phyloP scores from a whole-genome alignment of 2,329 filamentous ascomycete genomes.

The Nothomitra cinnamomea region DNA sequence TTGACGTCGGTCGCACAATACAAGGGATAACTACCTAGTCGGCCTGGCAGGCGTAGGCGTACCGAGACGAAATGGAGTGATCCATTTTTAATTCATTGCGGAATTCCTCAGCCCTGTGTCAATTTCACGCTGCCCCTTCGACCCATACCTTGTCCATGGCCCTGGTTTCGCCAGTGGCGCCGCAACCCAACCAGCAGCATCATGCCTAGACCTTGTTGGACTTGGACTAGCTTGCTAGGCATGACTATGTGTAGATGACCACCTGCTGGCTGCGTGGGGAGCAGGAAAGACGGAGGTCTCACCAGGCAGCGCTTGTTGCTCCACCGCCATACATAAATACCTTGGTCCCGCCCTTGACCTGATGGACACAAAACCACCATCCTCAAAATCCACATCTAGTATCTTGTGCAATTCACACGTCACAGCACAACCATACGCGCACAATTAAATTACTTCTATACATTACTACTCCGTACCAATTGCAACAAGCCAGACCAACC shows the following conservation, averaged over 20 bases:
- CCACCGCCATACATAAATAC: background rate
- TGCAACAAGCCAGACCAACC: background rate
- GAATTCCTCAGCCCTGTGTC: constrained; percentile 3
- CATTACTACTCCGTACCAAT: background rate
- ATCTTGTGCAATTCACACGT: background rate
- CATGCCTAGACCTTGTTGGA: too few relatives aligned
- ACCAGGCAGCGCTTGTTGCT: too few relatives aligned
- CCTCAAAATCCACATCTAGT: too few relatives aligned
- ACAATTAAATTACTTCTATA: background rate
- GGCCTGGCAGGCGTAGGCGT: background rate
- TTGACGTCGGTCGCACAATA: too few relatives aligned
- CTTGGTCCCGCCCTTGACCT: background rate
- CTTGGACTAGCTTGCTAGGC: too few relatives aligned
- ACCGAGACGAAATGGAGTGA: background rate
- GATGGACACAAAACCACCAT: background rate
- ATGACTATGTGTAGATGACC: too few relatives aligned
- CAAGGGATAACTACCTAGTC: too few relatives aligned
- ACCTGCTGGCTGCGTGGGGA: too few relatives aligned
- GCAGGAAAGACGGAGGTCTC: too few relatives aligned
- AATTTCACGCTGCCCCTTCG: background rate
- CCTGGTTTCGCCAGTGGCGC: background rate
- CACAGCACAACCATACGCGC: too few relatives aligned
- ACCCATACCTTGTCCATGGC: background rate
- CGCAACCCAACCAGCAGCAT: too few relatives aligned
- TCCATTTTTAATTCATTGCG: constrained; percentile 2